These are phyloP conservation scores for Quercus lobata DNA, from an alignment of 331 rosid species.

Conservation along the genomic window DNA sequence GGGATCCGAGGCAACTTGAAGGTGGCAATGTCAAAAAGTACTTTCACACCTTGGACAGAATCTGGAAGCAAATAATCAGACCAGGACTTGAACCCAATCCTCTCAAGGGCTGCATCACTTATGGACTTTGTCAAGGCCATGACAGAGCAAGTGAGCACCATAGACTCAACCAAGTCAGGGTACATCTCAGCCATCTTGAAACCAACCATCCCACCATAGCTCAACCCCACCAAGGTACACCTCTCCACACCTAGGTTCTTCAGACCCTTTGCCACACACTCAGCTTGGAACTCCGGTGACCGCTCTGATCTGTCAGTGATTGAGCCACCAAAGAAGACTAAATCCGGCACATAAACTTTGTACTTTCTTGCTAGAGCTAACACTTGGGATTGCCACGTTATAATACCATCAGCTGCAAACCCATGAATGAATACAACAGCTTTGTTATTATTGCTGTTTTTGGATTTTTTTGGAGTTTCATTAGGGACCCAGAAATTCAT, in stretches of 20 bases:
- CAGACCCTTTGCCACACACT: constrained; percentile 35
- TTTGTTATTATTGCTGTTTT: too few relatives aligned
- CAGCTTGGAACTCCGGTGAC: constrained; percentile 35
- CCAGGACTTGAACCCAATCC: constrained; percentile 31
- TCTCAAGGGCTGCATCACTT: constrained; percentile 4
- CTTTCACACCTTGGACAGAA: constrained; percentile 20
- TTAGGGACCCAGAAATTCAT: constrained; percentile 41
- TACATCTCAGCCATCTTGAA: constrained; percentile 35
- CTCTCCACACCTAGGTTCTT: constrained; percentile 31
- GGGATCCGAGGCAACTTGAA: constrained; percentile 27
- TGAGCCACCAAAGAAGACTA: constrained; percentile 39
- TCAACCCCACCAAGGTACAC: constrained; percentile 29
- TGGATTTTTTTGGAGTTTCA: background rate
- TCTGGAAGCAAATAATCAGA: constrained; percentile 33
- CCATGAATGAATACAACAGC: constrained; percentile 39
- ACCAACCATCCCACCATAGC: constrained; percentile 49
- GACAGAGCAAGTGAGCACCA: constrained; percentile 30
- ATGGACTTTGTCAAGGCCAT: constrained; percentile 29
- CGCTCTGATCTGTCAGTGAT: constrained; percentile 26
- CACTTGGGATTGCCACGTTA: constrained; percentile 43
- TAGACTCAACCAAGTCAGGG: constrained; percentile 28
- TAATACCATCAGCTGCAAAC: constrained; percentile 28
- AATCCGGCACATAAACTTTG: constrained; percentile 35
- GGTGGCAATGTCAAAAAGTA: constrained; percentile 5
- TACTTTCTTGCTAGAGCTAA: constrained; percentile 19